Conservation (phyloP, 2,329 filamentous ascomycete species). For the Epichloe glyceriae region DNA sequence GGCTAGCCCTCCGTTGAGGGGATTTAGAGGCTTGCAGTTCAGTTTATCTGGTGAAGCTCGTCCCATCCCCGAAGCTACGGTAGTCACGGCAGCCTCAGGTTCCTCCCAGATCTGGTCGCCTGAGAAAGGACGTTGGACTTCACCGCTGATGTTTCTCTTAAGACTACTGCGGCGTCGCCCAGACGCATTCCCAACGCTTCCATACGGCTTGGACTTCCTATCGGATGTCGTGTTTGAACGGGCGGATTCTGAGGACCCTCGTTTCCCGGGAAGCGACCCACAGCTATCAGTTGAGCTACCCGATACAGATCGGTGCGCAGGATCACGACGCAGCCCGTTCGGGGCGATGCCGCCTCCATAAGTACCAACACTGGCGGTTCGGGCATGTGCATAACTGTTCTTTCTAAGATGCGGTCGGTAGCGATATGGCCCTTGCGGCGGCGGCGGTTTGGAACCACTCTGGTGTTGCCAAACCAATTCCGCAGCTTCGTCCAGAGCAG, state of each 20-base stretch:
- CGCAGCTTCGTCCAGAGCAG: constrained; percentile 63
- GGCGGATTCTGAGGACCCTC: constrained; percentile 13
- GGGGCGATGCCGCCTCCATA: constrained; percentile 27
- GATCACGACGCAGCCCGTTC: constrained; percentile 32
- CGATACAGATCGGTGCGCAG: constrained; percentile 33
- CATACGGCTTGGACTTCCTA: constrained; percentile 27
- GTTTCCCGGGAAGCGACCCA: constrained; percentile 21
- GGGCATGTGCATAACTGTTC: constrained; percentile 57
- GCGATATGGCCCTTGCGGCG: constrained; percentile 47
- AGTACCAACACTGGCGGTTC: constrained; percentile 44
- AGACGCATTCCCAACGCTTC: constrained; percentile 24
- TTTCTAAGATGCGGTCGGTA: constrained; percentile 59
- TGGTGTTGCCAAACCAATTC: constrained; percentile 69
- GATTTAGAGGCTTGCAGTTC: constrained; percentile 20
- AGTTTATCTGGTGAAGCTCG: constrained; percentile 21
- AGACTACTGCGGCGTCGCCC: constrained; percentile 49
- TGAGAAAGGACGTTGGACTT: constrained; percentile 53
- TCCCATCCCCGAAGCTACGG: constrained; percentile 10
- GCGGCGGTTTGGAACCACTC: constrained; percentile 34
- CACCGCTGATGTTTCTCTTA: constrained; percentile 58
- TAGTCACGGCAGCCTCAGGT: constrained; percentile 36
- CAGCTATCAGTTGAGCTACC: constrained; percentile 39
- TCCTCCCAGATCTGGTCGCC: constrained; percentile 85
- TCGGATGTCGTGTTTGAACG: constrained; percentile 8
- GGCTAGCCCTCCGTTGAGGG: constrained; percentile 23